A percentile compares a stretch with the other conserved stretches of the same genome.
phyloP scores from a whole-genome alignment of 2,329 filamentous ascomycete species.

The Raffaelea arxii region DNA sequence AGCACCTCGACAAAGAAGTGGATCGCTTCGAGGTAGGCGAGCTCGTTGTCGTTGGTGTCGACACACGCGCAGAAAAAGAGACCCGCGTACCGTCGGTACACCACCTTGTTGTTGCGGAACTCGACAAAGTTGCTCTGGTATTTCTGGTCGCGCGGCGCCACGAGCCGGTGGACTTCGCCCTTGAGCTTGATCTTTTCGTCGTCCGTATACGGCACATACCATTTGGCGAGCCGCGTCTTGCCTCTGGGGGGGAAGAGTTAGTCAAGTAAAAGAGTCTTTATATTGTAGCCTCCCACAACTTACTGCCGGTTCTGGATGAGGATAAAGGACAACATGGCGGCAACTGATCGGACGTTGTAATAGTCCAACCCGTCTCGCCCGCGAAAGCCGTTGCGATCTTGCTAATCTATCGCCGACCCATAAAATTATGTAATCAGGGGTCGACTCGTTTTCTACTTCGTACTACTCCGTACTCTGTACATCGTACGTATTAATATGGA shows the following conservation, averaged over 20 bases:
- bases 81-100: slow-evolving; percentile 94
- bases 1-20: slow-evolving; percentile 99
- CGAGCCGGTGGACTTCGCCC: slow-evolving; percentile 95
- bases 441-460: too few species aligned
- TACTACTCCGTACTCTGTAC: too few species aligned
- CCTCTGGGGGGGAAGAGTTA: slow-evolving; percentile 47
- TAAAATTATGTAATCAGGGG: too few species aligned
- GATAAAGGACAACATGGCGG: slow-evolving; percentile 75
- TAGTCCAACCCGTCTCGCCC: background rate
- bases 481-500: too few species aligned
- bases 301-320: slow-evolving; percentile 85
- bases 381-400: too few species aligned
- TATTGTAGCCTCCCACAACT: slow-evolving; percentile 6
- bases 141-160: slow-evolving; percentile 95
- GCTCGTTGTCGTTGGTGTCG: slow-evolving; percentile 97
- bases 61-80: slow-evolving; percentile 99
- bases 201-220: slow-evolving; percentile 97
- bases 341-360: too few species aligned
- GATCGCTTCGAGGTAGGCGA: slow-evolving; percentile 93
- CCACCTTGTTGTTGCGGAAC: slow-evolving; percentile 87
- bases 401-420: too few species aligned
- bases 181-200: slow-evolving; percentile 99
- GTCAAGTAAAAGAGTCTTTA: background rate
- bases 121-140: slow-evolving; percentile 99
- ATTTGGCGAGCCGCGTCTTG: slow-evolving; percentile 96